These are phyloP conservation scores for Panaeolus cyanescens DNA, from an alignment of 768 basidiomycete genomes.

Conservation along the genomic window DNA sequence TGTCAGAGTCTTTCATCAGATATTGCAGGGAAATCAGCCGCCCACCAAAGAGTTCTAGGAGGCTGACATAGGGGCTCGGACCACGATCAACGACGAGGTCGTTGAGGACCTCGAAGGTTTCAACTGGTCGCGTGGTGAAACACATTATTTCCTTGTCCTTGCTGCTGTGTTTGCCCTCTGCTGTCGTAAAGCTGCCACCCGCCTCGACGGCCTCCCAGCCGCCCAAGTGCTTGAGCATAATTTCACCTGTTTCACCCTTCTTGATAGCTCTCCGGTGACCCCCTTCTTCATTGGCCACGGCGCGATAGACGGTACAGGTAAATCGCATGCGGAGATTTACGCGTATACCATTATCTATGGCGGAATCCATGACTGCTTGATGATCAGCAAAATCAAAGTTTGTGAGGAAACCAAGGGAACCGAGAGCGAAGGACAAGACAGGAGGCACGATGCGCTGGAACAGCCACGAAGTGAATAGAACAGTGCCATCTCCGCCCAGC, in stretches of 20 bases:
- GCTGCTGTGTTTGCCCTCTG: slow-evolving; percentile 45
- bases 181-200: slow-evolving; percentile 53
- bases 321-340: slow-evolving; percentile 99
- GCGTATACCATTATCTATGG: slow-evolving; percentile 90
- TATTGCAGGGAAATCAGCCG: neutral
- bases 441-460: slow-evolving; percentile 99
- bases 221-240: slow-evolving; percentile 91
- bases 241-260: slow-evolving; percentile 92
- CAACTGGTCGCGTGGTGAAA: slow-evolving; percentile 91
- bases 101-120: slow-evolving; percentile 95
- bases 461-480: slow-evolving; percentile 98
- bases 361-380: slow-evolving; percentile 81
- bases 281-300: slow-evolving; percentile 73
- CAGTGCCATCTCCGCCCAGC: slow-evolving; percentile 98
- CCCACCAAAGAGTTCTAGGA: slow-evolving; percentile 94
- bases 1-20: neutral
- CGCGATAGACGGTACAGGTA: slow-evolving; percentile 97
- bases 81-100: slow-evolving; percentile 98
- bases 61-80: slow-evolving; percentile 95
- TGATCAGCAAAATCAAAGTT: slow-evolving; percentile 94
- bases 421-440: slow-evolving; percentile 94
- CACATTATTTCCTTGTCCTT: slow-evolving; percentile 99
- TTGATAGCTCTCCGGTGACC: slow-evolving; percentile 82
- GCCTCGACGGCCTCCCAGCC: slow-evolving; percentile 98
- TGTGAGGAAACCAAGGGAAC: slow-evolving; percentile 96